Percentiles rank a stretch among this genome's conserved stretches.
These are phyloP conservation scores for Mortierella sp. DNA, from an alignment of 371 early-diverging fungal species.

Conservation along the genomic window DNA sequence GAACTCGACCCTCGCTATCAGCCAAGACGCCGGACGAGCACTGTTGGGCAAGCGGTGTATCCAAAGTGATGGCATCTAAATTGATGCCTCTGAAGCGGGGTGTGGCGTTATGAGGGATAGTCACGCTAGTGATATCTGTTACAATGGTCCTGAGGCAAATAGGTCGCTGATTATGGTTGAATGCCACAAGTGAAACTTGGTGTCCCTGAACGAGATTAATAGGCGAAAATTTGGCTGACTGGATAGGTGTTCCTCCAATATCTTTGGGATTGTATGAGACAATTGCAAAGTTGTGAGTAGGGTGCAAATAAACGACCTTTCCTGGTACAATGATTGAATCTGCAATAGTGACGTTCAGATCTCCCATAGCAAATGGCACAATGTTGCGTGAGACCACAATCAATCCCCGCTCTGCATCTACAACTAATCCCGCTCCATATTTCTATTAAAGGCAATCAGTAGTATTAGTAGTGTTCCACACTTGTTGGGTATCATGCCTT, in stretches of 20 bases:
- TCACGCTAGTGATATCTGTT: slow-evolving; percentile 83
- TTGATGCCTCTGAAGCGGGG: slow-evolving; percentile 88
- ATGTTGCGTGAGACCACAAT: slow-evolving; percentile 79
- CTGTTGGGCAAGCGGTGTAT: slow-evolving; percentile 86
- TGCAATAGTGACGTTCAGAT: slow-evolving; percentile 81
- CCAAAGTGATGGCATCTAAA: slow-evolving; percentile 88
- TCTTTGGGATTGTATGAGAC: slow-evolving; percentile 81
- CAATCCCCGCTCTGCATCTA: slow-evolving; percentile 78
- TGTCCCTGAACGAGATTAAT: slow-evolving; percentile 74
- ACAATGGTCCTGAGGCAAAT: slow-evolving; percentile 80
- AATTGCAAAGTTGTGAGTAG: slow-evolving; percentile 85
- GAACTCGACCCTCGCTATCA: slow-evolving; percentile 78
- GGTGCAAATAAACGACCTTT: slow-evolving; percentile 84
- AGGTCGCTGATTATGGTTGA: slow-evolving; percentile 85
- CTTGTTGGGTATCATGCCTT: no score
- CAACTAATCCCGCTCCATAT: slow-evolving; percentile 81
- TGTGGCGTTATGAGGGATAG: slow-evolving; percentile 83
- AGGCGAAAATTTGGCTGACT: slow-evolving; percentile 72
- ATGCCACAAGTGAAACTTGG: slow-evolving; percentile 75
- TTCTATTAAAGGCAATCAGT: slow-evolving; percentile 33
- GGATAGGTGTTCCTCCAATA: slow-evolving; percentile 79
- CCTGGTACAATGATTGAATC: slow-evolving; percentile 85
- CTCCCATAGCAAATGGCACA: slow-evolving; percentile 81
- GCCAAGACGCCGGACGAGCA: slow-evolving; percentile 90
- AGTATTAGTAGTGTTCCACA: no score